Base-by-base conservation (phyloP, 129 eudicot species). In the Escallonia rubra region DNA sequence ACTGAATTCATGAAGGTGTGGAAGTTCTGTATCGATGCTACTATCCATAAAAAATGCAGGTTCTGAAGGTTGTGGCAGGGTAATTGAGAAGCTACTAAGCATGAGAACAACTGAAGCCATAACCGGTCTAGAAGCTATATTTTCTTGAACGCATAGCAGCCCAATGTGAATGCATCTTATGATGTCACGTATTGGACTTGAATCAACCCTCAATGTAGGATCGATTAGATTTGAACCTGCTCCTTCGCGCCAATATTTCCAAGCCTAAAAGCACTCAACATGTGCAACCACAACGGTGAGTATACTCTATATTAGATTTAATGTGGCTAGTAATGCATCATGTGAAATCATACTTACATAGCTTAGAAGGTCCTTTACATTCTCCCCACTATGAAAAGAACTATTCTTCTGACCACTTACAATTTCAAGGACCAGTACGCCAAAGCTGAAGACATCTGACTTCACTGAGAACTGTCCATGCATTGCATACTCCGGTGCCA, bases 121-220 rank as follows among this genome's bases (percentile, higher is more conserved):
- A 23, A 23, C 34, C 34, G 34, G 34, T 23, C 34, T 23, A 23
- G 34, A 23, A 23, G 34, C 34, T 23, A 68, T 38, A 43, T 64
- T 64, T 45, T 72, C 77, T 72, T 72, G 64, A 41, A 72, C 70
- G 44, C 77, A 72, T 6, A 64, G 43, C 64, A 63, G 45, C 2
- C 64, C 77, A 42, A 72, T 63, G 23, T 72, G 59, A 9, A 72
- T 63, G 57, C 63, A 63, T 64, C 77, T 53, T 43, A 64, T 43
- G 7, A 64, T 47, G 14, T 64, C 69, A 8, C 57, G 41, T 7
- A 47, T n/a, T 9, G 51, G 34, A 14, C 69, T 34, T 2, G 57
- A n/a, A 47, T 9, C 10, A 64, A 13, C 41, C 43, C 57, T 64
- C 56, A 64, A 47, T 23, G 38, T 7, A 15, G 69, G 69, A 47